Conservation (phyloP, 2,329 filamentous ascomycete species). For the Fusarium sp. region DNA sequence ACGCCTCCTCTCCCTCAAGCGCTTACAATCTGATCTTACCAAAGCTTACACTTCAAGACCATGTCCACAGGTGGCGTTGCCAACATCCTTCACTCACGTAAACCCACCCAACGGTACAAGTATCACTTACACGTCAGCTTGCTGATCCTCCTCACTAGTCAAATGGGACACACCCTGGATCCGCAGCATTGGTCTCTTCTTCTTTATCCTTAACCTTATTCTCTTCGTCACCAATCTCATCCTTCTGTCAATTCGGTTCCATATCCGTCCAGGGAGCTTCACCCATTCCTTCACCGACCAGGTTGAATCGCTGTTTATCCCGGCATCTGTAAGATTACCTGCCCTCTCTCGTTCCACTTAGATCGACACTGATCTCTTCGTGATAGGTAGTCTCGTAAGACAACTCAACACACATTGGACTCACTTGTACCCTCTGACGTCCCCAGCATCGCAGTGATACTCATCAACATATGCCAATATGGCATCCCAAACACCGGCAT, state of each 20-base stretch:
- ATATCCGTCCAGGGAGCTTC: constrained; percentile 77
- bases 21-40: neutral
- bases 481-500: constrained; percentile 70
- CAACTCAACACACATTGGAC: neutral
- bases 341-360: constrained; percentile 11
- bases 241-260: constrained; percentile 77
- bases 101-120: neutral
- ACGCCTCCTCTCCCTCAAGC: neutral
- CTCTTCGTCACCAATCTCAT: constrained; percentile 73
- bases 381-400: constrained; percentile 59
- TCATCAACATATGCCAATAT: constrained; percentile 84
- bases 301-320: constrained; percentile 82
- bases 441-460: constrained; percentile 76
- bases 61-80: constrained; percentile 69
- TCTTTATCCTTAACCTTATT: constrained; percentile 73
- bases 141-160: constrained; percentile 17
- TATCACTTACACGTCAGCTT: neutral
- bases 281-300: constrained; percentile 79
- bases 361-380: constrained; percentile 2
- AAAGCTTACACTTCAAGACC: constrained; percentile 34
- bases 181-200: constrained; percentile 67
- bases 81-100: constrained; percentile 62
- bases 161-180: constrained; percentile 63
- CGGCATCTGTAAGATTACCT: constrained; percentile 65
- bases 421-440: constrained; percentile 9